Base-by-base conservation (phyloP, 148 eudicot species). In the Pouteria glomerata region DNA sequence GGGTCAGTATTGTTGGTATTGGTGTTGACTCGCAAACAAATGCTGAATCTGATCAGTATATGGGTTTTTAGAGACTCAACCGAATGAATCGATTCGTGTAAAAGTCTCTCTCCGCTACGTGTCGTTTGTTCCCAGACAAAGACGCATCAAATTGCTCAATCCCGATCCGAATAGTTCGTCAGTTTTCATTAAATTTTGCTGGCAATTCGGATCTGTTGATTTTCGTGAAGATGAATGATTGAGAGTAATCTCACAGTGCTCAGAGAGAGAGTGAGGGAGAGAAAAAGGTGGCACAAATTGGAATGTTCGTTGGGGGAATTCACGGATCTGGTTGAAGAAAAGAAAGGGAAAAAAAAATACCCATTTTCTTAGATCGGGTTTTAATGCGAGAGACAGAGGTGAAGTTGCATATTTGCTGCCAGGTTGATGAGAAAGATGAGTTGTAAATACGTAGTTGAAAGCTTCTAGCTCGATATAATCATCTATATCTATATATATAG, bases 1-100 rank as follows among this genome's bases (percentile, higher is more conserved):
- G 42, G 6, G 3, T 1, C 10, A 13, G 6, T 24, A 19, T 64
- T 41, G 8, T 39, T 53, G 61, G 61, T 23, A 23, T 26, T 30
- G 64, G 52, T 57, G 64, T 39, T 57, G 64, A 70, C 73, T 41
- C 26, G 26, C 29, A 19, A 53, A 14, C 47, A 70, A 70, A 53
- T 53, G 47, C 26, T 19, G 29, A 37, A 53, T 8, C 3, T 47
- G 45, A 44, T 44, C 13, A 7, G 12, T 14, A 6, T n/a, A n/a
- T n/a, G n/a, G n/a, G n/a, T n/a, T n/a, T n/a, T n/a, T n/a, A n/a
- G n/a, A n/a, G n/a, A n/a, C 42, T 31, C 73, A 21, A 37, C 34
- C 33, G 50, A 69, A 69, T 24, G 24, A 35, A 31, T 69, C 55
- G 44, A 26, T n/a, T n/a, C n/a, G n/a, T n/a, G n/a, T n/a, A 50